Percentiles rank a stretch among this genome's conserved stretches.
Conservation (phyloP, 1,284 basidiomycete genomes). For the Sporisorium scitamineum region DNA sequence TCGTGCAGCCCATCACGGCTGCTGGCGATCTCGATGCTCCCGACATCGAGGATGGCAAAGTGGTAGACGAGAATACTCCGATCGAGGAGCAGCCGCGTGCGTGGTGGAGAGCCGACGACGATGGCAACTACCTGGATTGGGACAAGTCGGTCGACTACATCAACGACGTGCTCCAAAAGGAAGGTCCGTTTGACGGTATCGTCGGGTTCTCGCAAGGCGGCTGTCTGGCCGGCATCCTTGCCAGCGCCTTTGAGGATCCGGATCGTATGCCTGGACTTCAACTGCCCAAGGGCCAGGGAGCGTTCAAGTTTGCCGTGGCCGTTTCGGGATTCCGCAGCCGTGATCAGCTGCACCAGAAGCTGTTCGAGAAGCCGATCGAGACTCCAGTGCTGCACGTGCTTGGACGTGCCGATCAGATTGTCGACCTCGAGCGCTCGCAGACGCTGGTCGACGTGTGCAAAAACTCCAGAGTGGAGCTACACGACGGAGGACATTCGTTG, state of each 20-base stretch:
- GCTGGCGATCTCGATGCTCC: slow-evolving; percentile 58
- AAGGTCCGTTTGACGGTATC: slow-evolving; percentile 66
- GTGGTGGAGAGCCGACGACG: slow-evolving; percentile 64
- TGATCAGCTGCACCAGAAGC: slow-evolving; percentile 48
- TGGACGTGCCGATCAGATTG: slow-evolving; percentile 58
- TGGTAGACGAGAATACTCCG: slow-evolving; percentile 56
- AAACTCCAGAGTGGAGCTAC: slow-evolving; percentile 61
- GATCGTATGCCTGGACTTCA: slow-evolving; percentile 44
- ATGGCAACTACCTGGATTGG: slow-evolving; percentile 59
- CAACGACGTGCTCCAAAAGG: slow-evolving; percentile 48
- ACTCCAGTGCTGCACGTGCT: slow-evolving; percentile 63
- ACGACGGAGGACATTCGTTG: slow-evolving; percentile 66
- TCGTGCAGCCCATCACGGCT: slow-evolving; percentile 62
- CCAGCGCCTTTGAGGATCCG: slow-evolving; percentile 63
- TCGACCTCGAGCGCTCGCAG: slow-evolving; percentile 55
- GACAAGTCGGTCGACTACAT: slow-evolving; percentile 58
- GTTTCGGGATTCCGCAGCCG: slow-evolving; percentile 64
- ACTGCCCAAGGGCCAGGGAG: slow-evolving; percentile 42
- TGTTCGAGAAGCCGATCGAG: slow-evolving; percentile 56
- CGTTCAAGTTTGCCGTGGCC: slow-evolving; percentile 62
- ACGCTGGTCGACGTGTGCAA: slow-evolving; percentile 55
- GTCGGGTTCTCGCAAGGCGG: slow-evolving; percentile 66
- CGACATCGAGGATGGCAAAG: slow-evolving; percentile 46
- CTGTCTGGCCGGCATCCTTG: slow-evolving; percentile 57
- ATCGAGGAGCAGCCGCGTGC: slow-evolving; percentile 66